A percentile compares a stretch with the other conserved stretches of the same genome.
phyloP scores from a whole-genome alignment of 192 early-diverging fungal species.

The Coemansia sp. region DNA sequence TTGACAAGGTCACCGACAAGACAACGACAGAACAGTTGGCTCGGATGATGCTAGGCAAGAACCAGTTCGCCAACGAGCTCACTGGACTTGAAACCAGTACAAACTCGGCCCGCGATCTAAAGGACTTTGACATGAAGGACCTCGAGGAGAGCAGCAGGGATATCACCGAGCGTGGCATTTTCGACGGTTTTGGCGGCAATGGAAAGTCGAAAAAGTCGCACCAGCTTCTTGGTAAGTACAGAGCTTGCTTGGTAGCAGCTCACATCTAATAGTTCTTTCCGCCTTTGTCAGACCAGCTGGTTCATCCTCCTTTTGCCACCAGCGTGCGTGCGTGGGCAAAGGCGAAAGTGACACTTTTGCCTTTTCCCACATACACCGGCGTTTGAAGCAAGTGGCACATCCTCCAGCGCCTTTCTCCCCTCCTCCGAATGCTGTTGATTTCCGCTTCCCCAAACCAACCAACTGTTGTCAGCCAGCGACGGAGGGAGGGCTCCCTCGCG shows the following conservation, averaged over 20 bases:
- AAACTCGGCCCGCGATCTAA: constrained; percentile 30
- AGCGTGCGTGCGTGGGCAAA: not conserved
- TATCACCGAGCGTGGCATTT: constrained; percentile 35
- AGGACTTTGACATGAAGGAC: constrained; percentile 33
- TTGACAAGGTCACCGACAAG: not conserved
- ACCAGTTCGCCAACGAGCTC: constrained; percentile 9
- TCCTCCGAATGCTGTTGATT: not conserved
- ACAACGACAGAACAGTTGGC: constrained; percentile 16
- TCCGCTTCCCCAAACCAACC: not conserved
- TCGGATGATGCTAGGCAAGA: constrained; percentile 8
- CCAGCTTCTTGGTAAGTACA: constrained; percentile 56
- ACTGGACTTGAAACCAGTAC: constrained; percentile 10
- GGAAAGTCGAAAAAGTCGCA: constrained; percentile 52
- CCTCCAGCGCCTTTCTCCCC: not conserved
- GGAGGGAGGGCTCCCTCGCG: not conserved
- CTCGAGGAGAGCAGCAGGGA: constrained; percentile 6
- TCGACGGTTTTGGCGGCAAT: constrained; percentile 30
- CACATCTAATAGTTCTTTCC: not conserved
- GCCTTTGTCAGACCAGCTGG: not conserved
- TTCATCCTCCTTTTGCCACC: not conserved
- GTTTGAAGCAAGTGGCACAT: not conserved
- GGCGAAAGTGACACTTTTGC: not conserved
- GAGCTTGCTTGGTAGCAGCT: not conserved
- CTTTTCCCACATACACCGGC: not conserved
- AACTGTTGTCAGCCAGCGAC: not conserved